These are phyloP conservation scores for Penicillium canescens DNA, from an alignment of 495 filamentous ascomycete species.

Conservation along the genomic window DNA sequence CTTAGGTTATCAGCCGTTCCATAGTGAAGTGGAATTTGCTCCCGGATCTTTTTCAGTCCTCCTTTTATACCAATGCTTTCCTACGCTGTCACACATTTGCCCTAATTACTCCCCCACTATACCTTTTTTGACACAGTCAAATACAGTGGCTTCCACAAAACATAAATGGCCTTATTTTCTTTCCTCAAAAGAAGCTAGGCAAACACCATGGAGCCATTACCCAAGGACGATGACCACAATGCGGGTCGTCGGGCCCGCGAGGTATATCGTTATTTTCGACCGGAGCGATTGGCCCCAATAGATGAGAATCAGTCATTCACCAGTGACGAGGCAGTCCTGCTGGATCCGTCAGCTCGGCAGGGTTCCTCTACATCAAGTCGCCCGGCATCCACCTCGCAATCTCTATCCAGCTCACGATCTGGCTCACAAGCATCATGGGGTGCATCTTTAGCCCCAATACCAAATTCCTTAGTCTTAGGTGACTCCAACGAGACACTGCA, in stretches of 20 bases:
- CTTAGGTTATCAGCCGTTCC: no score
- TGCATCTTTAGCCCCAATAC: slow-evolving; percentile 8
- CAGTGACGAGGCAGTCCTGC: background rate
- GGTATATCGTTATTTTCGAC: slow-evolving; percentile 49
- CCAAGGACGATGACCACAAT: slow-evolving; percentile 20
- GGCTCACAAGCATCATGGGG: background rate
- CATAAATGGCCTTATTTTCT: no score
- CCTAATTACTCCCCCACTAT: no score
- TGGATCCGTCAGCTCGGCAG: background rate
- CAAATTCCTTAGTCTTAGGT: slow-evolving; percentile 26
- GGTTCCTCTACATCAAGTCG: background rate
- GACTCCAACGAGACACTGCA: slow-evolving; percentile 57
- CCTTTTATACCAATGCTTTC: no score
- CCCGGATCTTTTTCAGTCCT: no score
- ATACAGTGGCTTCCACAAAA: no score
- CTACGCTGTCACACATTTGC: no score
- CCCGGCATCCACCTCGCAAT: slow-evolving; percentile 14
- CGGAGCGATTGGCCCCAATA: slow-evolving; percentile 18
- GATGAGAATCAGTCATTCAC: slow-evolving; percentile 8
- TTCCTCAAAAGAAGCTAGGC: background rate
- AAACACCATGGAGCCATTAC: slow-evolving; percentile 15
- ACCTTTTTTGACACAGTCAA: no score
- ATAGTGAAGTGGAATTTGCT: no score
- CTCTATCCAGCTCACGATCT: slow-evolving; percentile 1
- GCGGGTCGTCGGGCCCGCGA: slow-evolving; percentile 43